Base-by-base conservation (phyloP, 495 filamentous ascomycete genomes). In the Penicillium bialowiezense region DNA sequence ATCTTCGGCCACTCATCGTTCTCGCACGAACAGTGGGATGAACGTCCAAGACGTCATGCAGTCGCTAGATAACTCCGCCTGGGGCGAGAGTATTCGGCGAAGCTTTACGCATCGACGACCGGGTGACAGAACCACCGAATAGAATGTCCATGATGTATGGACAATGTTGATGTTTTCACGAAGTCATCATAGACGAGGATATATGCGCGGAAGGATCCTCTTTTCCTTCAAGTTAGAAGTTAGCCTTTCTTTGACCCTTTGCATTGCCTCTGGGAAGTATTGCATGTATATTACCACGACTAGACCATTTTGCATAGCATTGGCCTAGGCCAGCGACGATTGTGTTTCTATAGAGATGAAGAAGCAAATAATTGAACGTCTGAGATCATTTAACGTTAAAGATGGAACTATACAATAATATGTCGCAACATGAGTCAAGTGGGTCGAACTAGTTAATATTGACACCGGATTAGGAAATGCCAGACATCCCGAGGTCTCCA, bases 11-110 rank as follows among this genome's bases (percentile, higher is more conserved):
- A 34, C 57, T 12, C 58, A 64, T 10, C 68, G 64, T 50, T 65
- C 69, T n/a, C 71, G 66, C 5, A 59, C 71, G 39, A 68, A 83
- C 51, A 92, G 87, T 60, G 72, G 79, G 21, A 87, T 92, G 48
- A 89, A 84, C 51, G 83, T 86, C 40, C 79, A 84, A 38, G 86
- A 91, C 61, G 86, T 93, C 50, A 81, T 91, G 69, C 79, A 88
- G 45, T 84, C 90, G 58, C 74, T 97, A 21, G 87, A 89, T 55
- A 85, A 89, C 53, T 93, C 90, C 32, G 88, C 85, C 15, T 97
- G 91, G 91, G 88, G 91, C 42, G 86, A 91, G 69, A 95, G 90
- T 74, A 89, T 97, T 41, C 77, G 90, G 50, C 80, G 90, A 46
- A 95, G 90, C 68, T 89, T 93, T 52, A 95, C 89, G 40, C 79